Evolutionary conservation across 208 protist species (phyloP).

Genomic region (Leishmania guyanensis): DNA sequence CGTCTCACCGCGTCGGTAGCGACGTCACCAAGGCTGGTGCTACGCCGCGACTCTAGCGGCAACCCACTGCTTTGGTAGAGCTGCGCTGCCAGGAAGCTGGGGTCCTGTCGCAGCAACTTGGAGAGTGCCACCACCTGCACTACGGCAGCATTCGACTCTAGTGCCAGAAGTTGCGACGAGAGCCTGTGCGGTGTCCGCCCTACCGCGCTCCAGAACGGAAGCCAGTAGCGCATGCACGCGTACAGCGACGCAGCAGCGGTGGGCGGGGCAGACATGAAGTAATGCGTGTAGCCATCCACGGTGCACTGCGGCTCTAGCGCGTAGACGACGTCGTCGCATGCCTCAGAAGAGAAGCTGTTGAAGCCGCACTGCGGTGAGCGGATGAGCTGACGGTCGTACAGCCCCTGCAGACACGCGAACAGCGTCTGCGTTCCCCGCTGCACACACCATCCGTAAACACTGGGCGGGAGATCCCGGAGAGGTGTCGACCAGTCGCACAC

Average conservation of each 20-base stretch:
- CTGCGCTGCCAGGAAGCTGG: constrained; percentile 39
- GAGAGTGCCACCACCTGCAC: constrained; percentile 50
- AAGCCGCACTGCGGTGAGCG: not conserved
- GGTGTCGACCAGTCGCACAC: constrained; percentile 47
- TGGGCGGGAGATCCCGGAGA: constrained; percentile 48
- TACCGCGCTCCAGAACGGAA: constrained; percentile 27
- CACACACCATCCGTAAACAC: constrained; percentile 50
- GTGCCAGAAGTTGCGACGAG: constrained; percentile 22
- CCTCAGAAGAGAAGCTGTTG: constrained; percentile 25
- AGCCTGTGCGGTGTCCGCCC: constrained; percentile 1
- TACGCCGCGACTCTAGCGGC: constrained; percentile 4
- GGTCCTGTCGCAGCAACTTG: constrained; percentile 40
- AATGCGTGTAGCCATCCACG: constrained; percentile 22
- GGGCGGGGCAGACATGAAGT: constrained; percentile 19
- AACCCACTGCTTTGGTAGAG: constrained; percentile 46
- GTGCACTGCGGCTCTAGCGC: constrained; percentile 20
- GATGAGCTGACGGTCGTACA: constrained; percentile 54
- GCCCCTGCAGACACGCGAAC: constrained; percentile 35
- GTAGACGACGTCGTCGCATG: constrained; percentile 28
- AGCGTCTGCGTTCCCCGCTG: constrained; percentile 44
- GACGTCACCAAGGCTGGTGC: constrained; percentile 5
- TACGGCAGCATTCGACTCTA: constrained; percentile 40
- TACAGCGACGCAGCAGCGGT: constrained; percentile 33
- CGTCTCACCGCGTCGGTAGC: not conserved
- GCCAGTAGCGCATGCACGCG: constrained; percentile 75